A percentile compares a stretch with the other conserved stretches of the same genome.
phyloP scores from a whole-genome alignment of 805 yeast genomes.

The Candida ipomoeae region DNA sequence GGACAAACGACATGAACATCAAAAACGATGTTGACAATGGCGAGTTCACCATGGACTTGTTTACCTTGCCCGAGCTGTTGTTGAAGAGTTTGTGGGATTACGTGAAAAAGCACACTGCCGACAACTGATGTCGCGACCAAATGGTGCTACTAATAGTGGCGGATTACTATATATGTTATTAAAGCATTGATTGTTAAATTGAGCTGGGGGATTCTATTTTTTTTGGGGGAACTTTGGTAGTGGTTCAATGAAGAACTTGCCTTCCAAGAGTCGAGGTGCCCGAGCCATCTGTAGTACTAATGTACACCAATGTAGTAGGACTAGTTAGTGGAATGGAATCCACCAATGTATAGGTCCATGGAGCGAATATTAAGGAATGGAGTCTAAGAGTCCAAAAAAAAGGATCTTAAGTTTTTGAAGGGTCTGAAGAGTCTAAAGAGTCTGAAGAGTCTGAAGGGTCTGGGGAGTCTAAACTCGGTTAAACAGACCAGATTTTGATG shows the following conservation, averaged over 20 bases:
- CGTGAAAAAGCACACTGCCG: conserved; percentile 64
- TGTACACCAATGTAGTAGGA: not conserved
- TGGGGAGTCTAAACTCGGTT: not conserved
- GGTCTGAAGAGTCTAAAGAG: no score
- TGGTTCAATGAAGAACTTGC: not conserved
- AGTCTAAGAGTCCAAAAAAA: no score
- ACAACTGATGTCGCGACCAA: conserved; percentile 6
- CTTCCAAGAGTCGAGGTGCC: not conserved
- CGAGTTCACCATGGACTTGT: conserved; percentile 94
- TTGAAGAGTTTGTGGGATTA: conserved; percentile 93
- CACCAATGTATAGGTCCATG: no score
- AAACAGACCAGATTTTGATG: conserved; percentile 56
- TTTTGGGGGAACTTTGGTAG: not conserved
- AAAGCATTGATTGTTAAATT: conserved; percentile 1
- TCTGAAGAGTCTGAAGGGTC: not conserved
- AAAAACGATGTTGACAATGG: conserved; percentile 96
- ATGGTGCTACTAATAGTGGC: not conserved
- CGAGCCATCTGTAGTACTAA: not conserved
- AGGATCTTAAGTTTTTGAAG: no score
- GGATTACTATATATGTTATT: not conserved
- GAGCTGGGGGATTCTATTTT: not conserved
- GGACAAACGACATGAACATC: conserved; percentile 91
- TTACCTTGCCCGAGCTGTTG: conserved; percentile 85
- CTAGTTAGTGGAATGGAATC: not conserved
- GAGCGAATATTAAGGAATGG: not conserved